Evolutionary conservation across 768 basidiomycete species (phyloP).

Genomic region (Mycena metata): DNA sequence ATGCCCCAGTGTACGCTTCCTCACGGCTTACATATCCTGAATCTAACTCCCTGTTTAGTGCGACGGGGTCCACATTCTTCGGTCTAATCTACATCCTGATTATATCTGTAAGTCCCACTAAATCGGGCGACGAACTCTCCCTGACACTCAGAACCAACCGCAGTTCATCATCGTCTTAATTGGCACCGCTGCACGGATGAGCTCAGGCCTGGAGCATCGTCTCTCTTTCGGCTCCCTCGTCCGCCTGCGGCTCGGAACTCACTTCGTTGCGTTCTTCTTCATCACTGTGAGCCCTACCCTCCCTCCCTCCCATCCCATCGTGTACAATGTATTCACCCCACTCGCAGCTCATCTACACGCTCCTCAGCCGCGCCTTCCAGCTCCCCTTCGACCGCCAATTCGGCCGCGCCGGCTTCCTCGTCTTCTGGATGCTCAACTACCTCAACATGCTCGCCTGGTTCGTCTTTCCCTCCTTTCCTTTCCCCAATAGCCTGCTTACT

Average conservation of each 20-base stretch:
- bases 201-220: constrained; percentile 50
- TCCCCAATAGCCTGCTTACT: not conserved
- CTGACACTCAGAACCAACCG: not conserved
- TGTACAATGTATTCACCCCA: not conserved
- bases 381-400: constrained; percentile 55
- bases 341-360: constrained; percentile 48
- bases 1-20: constrained; percentile 65
- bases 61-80: constrained; percentile 65
- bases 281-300: constrained; percentile 56
- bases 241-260: constrained; percentile 46
- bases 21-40: too few species aligned
- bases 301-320: too few species aligned
- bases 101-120: constrained; percentile 44
- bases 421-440: constrained; percentile 49
- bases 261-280: constrained; percentile 52
- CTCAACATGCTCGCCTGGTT: constrained; percentile 48
- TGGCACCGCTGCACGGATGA: constrained; percentile 49
- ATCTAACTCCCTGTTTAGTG: constrained; percentile 47
- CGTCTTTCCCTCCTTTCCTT: not conserved
- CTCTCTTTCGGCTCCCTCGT: constrained; percentile 52
- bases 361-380: constrained; percentile 60
- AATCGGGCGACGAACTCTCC: too few species aligned
- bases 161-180: constrained; percentile 58
- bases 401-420: constrained; percentile 44
- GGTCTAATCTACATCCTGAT: constrained; percentile 68